phyloP scores from a whole-genome alignment of 371 early-diverging fungal species.

The Mortierella sp. region DNA sequence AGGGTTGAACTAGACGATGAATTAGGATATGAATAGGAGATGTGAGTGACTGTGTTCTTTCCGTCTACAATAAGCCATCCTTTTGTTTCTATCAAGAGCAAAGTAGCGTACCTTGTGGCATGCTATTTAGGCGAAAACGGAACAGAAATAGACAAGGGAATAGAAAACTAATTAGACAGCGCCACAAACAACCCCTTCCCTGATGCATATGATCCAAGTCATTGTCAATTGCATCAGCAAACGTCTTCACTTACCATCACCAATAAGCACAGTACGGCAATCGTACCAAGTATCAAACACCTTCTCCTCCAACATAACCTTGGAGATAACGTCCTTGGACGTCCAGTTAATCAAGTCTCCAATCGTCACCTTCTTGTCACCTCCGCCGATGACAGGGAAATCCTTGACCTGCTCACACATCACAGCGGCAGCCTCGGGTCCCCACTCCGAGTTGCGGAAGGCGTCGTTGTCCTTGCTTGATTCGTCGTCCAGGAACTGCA shows the following conservation, averaged over 20 bases:
- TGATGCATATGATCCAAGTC: not conserved
- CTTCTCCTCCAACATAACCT: slow-evolving; percentile 25
- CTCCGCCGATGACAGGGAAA: slow-evolving; percentile 20
- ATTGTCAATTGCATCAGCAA: not conserved
- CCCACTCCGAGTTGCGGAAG: slow-evolving; percentile 47
- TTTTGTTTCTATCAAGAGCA: no score
- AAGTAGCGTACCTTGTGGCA: not conserved
- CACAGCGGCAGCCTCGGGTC: slow-evolving; percentile 32
- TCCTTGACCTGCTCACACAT: slow-evolving; percentile 48
- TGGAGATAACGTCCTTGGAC: slow-evolving; percentile 8
- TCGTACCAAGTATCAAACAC: slow-evolving; percentile 24
- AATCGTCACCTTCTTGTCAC: not conserved
- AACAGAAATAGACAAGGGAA: not conserved
- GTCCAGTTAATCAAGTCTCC: slow-evolving; percentile 21
- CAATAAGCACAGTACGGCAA: slow-evolving; percentile 17
- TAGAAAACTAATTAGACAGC: not conserved
- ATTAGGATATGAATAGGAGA: not conserved
- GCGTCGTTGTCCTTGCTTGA: slow-evolving; percentile 36
- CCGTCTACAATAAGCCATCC: no score
- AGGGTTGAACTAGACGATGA: slow-evolving; percentile 12
- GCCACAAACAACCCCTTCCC: no score
- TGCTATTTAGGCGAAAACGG: not conserved
- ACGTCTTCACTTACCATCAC: slow-evolving; percentile 11
- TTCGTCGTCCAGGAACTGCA: slow-evolving; percentile 28
- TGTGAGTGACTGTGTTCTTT: not conserved